Base-by-base conservation (phyloP, 106 monocot species). In the Dendrobium officinale region DNA sequence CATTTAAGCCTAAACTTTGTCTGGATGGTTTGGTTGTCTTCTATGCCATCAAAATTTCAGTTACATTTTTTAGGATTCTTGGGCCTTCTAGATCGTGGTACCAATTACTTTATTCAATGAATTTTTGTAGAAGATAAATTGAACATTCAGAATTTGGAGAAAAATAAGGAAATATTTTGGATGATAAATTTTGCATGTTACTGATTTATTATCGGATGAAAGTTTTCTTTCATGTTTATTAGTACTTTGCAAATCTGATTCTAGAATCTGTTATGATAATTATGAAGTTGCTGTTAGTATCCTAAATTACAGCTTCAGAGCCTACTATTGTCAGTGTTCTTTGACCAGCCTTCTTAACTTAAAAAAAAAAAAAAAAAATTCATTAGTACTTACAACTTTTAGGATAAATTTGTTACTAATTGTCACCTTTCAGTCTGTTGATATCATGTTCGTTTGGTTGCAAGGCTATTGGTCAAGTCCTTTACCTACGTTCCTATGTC, bases 391-490 rank as follows among this genome's bases (percentile, higher is more conserved):
- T 26, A 15, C 3, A 66, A 66, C 64, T 66, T 66, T 26, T 66
- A 26, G 64, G 26, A 66, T 66, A 4, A 70, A 70, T 70, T 37
- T 66, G 22, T 66, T 70, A 70, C 22, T 61, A 33, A 0, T 51
- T 51, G 13, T 74, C 19, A 74, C 19, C 4, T 74, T 74, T 44
- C 74, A 20, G 5, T 41, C 8, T 42, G 29, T 74, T 44, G 43
- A 74, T 74, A 74, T 2, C 74, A 74, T 74, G 19, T 1, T 74
- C 44, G 43, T 74, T 82, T 77, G 22, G 31, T 37, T 79, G 81
- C 70, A 85, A 99, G 99, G 99, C 99, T 81, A 95, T 95, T 77
- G 95, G 99, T 26, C 99, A 99, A 95, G 95, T 99, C 22, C 73
- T 99, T 51, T 99, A 86, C 49, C 88, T 99, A 47, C 95, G 91